These are phyloP conservation scores for Malassezia nana DNA, from an alignment of 1,284 basidiomycete genomes.

Conservation along the genomic window DNA sequence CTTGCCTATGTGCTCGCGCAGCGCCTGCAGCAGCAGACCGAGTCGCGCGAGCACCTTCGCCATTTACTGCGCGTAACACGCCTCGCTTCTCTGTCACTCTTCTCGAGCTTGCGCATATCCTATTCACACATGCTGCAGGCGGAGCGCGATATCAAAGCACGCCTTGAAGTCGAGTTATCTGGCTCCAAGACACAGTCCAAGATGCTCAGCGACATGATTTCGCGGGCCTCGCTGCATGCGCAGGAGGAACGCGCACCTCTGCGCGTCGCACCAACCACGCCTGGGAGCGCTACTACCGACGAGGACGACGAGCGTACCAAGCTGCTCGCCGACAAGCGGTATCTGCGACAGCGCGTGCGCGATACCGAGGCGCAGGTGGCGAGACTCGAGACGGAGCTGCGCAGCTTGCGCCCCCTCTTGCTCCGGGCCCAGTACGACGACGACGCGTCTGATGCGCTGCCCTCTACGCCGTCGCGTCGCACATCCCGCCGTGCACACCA, in stretches of 20 bases:
- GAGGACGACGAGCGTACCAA: constrained; percentile 37
- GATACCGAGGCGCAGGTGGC: constrained; percentile 42
- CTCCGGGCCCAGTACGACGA: constrained; percentile 23
- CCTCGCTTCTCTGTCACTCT: constrained; percentile 38
- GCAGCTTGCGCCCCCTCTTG: constrained; percentile 35
- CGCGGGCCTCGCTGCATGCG: constrained; percentile 26
- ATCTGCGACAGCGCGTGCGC: constrained; percentile 35
- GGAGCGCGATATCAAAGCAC: constrained; percentile 29
- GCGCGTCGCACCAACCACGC: not conserved
- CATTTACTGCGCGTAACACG: constrained; percentile 22
- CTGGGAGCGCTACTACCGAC: not conserved
- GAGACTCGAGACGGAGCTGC: constrained; percentile 42
- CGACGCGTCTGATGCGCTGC: not conserved
- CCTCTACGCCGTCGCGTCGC: constrained; percentile 13
- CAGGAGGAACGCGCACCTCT: constrained; percentile 20
- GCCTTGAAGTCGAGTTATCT: constrained; percentile 41
- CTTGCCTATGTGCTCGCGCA: not conserved
- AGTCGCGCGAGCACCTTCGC: constrained; percentile 1
- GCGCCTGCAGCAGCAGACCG: constrained; percentile 10
- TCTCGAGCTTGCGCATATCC: constrained; percentile 35
- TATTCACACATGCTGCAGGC: constrained; percentile 34
- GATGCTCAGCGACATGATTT: constrained; percentile 39
- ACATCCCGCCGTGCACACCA: constrained; percentile 22
- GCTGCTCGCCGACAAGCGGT: constrained; percentile 42
- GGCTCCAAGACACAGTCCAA: constrained; percentile 39